These are phyloP conservation scores for Aurinia saxatilis DNA, from an alignment of 345 rosid species.

Conservation along the genomic window DNA sequence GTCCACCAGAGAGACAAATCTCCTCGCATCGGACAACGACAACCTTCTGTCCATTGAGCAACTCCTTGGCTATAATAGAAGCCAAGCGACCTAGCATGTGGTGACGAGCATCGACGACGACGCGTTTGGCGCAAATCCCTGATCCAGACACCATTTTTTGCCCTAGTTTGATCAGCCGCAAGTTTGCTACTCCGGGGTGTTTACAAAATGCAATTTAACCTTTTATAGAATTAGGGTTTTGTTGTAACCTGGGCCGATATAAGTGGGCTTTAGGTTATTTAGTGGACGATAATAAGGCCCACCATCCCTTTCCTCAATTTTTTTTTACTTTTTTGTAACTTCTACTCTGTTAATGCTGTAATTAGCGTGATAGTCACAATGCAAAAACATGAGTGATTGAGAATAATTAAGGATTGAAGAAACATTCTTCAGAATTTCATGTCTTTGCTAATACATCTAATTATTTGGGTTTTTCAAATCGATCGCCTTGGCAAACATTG, in stretches of 20 bases:
- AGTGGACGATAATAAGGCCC: not conserved
- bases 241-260: not conserved
- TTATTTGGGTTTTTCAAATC: too few relatives aligned
- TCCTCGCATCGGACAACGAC: slow-evolving; percentile 80
- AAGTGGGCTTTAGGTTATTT: not conserved
- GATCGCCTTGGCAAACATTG: too few relatives aligned
- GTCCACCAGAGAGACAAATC: slow-evolving; percentile 79
- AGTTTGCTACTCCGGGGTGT: not conserved
- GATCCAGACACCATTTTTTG: slow-evolving; percentile 79
- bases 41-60: slow-evolving; percentile 76
- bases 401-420: too few relatives aligned
- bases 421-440: too few relatives aligned
- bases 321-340: too few relatives aligned
- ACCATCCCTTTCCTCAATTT: not conserved
- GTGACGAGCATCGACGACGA: slow-evolving; percentile 78
- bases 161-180: slow-evolving; percentile 9
- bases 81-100: slow-evolving; percentile 82
- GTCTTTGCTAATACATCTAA: too few relatives aligned
- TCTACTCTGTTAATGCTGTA: too few relatives aligned
- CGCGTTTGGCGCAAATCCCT: slow-evolving; percentile 63
- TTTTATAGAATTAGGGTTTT: slow-evolving; percentile 11
- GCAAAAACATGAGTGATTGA: too few relatives aligned
- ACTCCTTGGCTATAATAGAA: slow-evolving; percentile 70
- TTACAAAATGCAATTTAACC: not conserved
- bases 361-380: too few relatives aligned